Evolutionary conservation across 2,329 filamentous ascomycete genomes (phyloP), one percentile per base, ranked within the genome.

Genomic region (Aspergillus sp.): DNA sequence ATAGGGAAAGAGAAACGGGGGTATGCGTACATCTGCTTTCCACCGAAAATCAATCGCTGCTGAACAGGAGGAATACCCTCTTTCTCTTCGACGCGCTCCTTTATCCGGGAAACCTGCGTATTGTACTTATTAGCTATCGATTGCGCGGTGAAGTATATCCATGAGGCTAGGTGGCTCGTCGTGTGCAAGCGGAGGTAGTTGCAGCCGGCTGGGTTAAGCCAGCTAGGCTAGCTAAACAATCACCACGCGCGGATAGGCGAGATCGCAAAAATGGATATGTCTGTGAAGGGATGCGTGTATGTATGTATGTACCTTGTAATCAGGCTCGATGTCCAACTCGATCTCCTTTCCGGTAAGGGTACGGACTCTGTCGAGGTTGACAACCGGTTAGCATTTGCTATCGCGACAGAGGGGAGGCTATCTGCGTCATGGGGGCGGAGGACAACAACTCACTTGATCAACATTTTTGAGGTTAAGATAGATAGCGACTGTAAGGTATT

Each of bases 261-360:
- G 32, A 39, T 23, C 6, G 30, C 17, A 15, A 36, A 1, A 30
- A 13, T 13, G 6, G 1, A 36, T 36, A 3, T 36, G 32, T 36
- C 10, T 36, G 11, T 15, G 32, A 5, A 36, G 13, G 32, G 11
- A 11, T 13, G 5, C 10, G 10, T 36, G 32, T 13, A 11, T 13
- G 32, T 13, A 10, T 11, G 30, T 49, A 53, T 54, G 57, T 70
- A 96, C 93, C 86, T 93, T 96, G 85, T 96, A 96, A 73, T 92
- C 89, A 56, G 87, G 84, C 83, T 98, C 95, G 75, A 99, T 96
- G 75, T 98, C 93, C 71, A 99, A 88, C 84, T 98, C 94, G 77
- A 98, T 98, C 82, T 99, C 92, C 84, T 98, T 98, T 74, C 95
- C 95, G 66, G 95, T 98, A 66, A 99, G 88, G 64, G 95, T 99